Evolutionary conservation across 495 filamentous ascomycete species (phyloP).

Genomic region (Penicillium pancosmium): DNA sequence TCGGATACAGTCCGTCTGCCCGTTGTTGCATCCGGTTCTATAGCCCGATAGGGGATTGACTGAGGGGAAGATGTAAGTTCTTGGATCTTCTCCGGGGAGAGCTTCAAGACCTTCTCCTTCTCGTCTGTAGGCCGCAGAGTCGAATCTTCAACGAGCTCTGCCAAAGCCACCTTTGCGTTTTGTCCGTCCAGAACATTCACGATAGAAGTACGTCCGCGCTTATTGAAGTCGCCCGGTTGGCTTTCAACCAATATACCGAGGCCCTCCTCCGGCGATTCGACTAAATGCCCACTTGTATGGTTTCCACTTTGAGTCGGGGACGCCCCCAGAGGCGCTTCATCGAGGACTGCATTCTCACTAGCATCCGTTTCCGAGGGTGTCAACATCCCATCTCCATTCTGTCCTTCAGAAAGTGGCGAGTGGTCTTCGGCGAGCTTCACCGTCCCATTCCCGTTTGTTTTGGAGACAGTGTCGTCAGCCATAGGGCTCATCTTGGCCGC

Average conservation of each 20-base stretch:
- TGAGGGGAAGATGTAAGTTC: constrained; percentile 59
- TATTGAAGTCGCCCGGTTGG: constrained; percentile 6
- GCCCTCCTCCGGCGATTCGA: constrained; percentile 18
- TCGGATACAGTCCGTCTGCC: constrained; percentile 34
- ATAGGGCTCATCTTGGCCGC: constrained; percentile 14
- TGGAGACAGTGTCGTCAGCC: constrained; percentile 9
- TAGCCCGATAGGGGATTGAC: constrained; percentile 48
- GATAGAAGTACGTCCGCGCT: constrained; percentile 13
- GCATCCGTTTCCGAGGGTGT: constrained; percentile 11
- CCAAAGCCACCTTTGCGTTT: constrained; percentile 22
- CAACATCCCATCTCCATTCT: not conserved
- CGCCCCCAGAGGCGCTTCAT: not conserved
- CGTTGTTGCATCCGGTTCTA: constrained; percentile 24
- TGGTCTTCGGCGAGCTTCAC: not conserved
- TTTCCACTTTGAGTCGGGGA: not conserved
- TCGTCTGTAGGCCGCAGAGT: constrained; percentile 23
- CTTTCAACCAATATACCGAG: constrained; percentile 30
- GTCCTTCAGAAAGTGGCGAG: not conserved
- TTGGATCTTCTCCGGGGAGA: constrained; percentile 56
- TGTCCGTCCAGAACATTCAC: constrained; percentile 27
- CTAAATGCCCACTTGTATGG: not conserved
- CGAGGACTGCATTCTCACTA: constrained; percentile 1
- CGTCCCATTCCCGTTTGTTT: constrained; percentile 13
- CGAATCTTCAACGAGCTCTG: constrained; percentile 22
- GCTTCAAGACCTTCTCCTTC: constrained; percentile 50